A percentile compares a stretch with the other conserved stretches of the same genome.
These are phyloP conservation scores for Globisporangium radiosum DNA, from an alignment of 352 stramenopile species.

Conservation along the genomic window DNA sequence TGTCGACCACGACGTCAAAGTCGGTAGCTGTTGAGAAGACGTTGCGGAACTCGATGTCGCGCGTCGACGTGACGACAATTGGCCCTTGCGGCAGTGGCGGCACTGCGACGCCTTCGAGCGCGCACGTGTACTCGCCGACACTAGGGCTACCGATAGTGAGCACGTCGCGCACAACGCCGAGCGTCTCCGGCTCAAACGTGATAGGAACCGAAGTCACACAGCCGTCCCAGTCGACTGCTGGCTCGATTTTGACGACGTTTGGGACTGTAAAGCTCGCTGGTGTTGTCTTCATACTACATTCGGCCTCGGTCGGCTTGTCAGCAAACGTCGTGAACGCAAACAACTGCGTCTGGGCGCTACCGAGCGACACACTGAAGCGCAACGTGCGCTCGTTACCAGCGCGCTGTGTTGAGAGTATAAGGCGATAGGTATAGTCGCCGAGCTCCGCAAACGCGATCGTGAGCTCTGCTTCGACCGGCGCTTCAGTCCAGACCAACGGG, in stretches of 20 bases:
- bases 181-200: slow-evolving; percentile 85
- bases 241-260: slow-evolving; percentile 39
- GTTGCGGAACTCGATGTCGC: slow-evolving; percentile 88
- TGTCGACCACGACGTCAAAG: slow-evolving; percentile 81
- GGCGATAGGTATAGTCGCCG: slow-evolving; percentile 84
- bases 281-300: slow-evolving; percentile 50
- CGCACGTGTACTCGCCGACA: slow-evolving; percentile 81
- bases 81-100: slow-evolving; percentile 80
- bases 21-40: slow-evolving; percentile 72
- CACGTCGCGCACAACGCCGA: slow-evolving; percentile 81
- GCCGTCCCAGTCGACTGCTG: slow-evolving; percentile 67
- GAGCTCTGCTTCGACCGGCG: slow-evolving; percentile 43
- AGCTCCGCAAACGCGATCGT: slow-evolving; percentile 80
- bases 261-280: slow-evolving; percentile 69
- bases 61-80: slow-evolving; percentile 53
- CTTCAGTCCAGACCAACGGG: slow-evolving; percentile 49
- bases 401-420: slow-evolving; percentile 69
- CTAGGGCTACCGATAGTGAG: slow-evolving; percentile 53
- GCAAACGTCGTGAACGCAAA: slow-evolving; percentile 73
- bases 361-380: slow-evolving; percentile 79
- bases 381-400: slow-evolving; percentile 62
- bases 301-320: slow-evolving; percentile 34
- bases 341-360: slow-evolving; percentile 62
- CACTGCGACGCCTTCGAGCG: slow-evolving; percentile 68
- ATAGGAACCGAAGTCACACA: slow-evolving; percentile 49